Conservation (phyloP, 2,329 filamentous ascomycete genomes). For the Fusarium sp. region DNA sequence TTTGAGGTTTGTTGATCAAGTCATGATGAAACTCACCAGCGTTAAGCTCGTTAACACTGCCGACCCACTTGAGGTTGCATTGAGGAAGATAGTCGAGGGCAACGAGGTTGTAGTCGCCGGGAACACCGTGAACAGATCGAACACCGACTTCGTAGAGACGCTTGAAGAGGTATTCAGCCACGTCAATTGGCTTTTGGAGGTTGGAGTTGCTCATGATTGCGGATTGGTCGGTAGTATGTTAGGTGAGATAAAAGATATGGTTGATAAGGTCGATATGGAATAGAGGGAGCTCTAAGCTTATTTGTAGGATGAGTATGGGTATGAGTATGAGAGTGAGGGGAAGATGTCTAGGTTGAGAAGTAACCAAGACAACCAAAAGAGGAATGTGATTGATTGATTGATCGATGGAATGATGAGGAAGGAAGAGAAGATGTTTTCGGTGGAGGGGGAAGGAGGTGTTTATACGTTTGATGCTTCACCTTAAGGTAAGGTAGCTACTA, state of each 20-base stretch:
- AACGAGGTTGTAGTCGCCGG: conserved; percentile 77
- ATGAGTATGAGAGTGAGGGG: background rate
- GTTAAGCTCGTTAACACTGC: conserved; percentile 78
- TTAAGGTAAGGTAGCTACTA: background rate
- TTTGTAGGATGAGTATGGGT: conserved; percentile 6
- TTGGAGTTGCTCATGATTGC: conserved; percentile 36
- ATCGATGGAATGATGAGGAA: conserved; percentile 34
- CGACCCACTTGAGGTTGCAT: conserved; percentile 69
- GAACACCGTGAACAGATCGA: conserved; percentile 73
- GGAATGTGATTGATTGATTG: conserved; percentile 31
- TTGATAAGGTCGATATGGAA: background rate
- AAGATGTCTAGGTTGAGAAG: conserved; percentile 21
- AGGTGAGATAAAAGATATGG: background rate
- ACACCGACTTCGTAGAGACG: conserved; percentile 72
- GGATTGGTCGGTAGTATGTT: background rate
- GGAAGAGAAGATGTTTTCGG: conserved; percentile 19
- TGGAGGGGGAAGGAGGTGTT: conserved; percentile 36
- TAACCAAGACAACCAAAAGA: conserved; percentile 33
- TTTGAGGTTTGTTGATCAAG: background rate
- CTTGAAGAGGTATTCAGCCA: conserved; percentile 74
- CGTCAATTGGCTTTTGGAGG: conserved; percentile 62
- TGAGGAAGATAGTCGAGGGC: conserved; percentile 72
- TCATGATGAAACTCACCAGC: conserved; percentile 60
- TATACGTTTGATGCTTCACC: conserved; percentile 32
- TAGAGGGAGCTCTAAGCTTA: conserved; percentile 12